phyloP scores from a whole-genome alignment of 345 rosid species.

The Citrus inodora region DNA sequence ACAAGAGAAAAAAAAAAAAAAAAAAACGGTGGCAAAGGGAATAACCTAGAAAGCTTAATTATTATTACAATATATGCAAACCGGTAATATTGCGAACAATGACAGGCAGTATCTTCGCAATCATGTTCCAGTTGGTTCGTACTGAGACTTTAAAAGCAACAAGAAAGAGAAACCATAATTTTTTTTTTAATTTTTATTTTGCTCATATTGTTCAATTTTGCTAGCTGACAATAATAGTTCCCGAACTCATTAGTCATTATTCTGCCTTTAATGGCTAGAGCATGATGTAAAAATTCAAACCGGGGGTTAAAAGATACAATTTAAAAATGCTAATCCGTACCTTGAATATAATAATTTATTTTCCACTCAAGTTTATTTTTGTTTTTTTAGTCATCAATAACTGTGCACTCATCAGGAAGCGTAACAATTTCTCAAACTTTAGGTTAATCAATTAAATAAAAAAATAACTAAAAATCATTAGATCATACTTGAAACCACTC shows the following conservation, averaged over 20 bases:
- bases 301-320: not conserved
- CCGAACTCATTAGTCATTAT: not conserved
- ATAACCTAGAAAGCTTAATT: constrained; percentile 12
- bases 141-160: not conserved
- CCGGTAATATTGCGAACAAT: not conserved
- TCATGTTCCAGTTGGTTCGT: constrained; percentile 1
- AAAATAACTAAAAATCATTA: too few species aligned
- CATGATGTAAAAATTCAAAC: not conserved
- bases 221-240: not conserved
- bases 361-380: not conserved
- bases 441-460: too few species aligned
- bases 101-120: constrained; percentile 4
- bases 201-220: not conserved
- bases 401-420: too few species aligned
- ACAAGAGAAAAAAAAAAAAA: too few species aligned
- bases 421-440: too few species aligned
- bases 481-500: too few species aligned
- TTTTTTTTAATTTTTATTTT: not conserved
- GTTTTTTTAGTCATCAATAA: too few species aligned
- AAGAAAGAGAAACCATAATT: not conserved
- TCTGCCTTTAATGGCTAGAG: not conserved
- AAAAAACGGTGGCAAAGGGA: not conserved
- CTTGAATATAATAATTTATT: too few species aligned
- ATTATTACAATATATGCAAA: not conserved
- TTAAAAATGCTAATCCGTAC: too few species aligned